Conservation (phyloP, 192 early-diverging fungal species). For the Entomortierella lignicola region DNA sequence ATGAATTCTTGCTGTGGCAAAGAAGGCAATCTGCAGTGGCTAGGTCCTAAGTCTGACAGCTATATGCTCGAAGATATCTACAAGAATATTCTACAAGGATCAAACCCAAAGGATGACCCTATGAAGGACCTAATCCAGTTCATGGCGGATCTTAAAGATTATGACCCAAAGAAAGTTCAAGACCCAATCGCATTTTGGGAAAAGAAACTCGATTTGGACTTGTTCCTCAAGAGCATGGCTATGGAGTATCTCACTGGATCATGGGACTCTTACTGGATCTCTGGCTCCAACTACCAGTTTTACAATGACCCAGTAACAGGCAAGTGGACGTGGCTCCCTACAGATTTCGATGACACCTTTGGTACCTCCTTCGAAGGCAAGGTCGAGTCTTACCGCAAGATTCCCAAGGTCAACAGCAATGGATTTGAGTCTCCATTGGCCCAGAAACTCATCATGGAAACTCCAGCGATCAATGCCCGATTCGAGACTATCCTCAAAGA, state of each 20-base stretch:
- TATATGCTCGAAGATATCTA: constrained; percentile 36
- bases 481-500: constrained; percentile 44
- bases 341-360: constrained; percentile 61
- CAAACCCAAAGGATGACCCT: constrained; percentile 10
- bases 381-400: constrained; percentile 31
- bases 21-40: constrained; percentile 49
- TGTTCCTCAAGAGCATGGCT: constrained; percentile 50
- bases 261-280: constrained; percentile 51
- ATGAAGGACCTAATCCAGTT: constrained; percentile 46
- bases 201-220: constrained; percentile 40
- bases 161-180: constrained; percentile 14
- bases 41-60: constrained; percentile 12
- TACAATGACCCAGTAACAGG: constrained; percentile 39
- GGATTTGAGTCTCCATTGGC: constrained; percentile 37
- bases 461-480: constrained; percentile 25
- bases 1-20: neutral
- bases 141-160: constrained; percentile 45
- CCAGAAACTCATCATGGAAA: constrained; percentile 53
- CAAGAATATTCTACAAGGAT: constrained; percentile 9
- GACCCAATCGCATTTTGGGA: constrained; percentile 36
- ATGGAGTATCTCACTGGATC: constrained; percentile 55
- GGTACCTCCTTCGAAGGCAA: constrained; percentile 48
- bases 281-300: constrained; percentile 44
- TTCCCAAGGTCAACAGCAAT: too few relatives aligned
- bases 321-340: constrained; percentile 50